These are phyloP conservation scores for Skeletonema costatum DNA, from an alignment of 108 stramenopile species.

Conservation along the genomic window DNA sequence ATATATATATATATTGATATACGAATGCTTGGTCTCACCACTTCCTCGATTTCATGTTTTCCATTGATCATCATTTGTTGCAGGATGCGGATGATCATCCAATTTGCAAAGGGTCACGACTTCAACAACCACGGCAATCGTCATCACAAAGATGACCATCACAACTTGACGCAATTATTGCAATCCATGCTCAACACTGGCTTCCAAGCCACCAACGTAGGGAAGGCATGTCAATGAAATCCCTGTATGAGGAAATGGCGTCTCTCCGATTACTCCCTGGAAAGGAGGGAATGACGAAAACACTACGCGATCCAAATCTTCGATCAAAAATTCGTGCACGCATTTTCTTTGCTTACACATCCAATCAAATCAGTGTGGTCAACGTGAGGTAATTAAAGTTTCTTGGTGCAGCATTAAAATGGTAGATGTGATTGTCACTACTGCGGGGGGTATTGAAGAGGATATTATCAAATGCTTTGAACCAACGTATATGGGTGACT, in stretches of 20 bases:
- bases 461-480: slow-evolving; percentile 99
- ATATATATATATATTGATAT: background rate
- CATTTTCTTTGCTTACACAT: slow-evolving; percentile 97
- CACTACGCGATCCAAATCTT: slow-evolving; percentile 53
- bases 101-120: slow-evolving; percentile 81
- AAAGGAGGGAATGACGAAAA: slow-evolving; percentile 86
- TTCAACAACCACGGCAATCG: slow-evolving; percentile 61
- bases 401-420: slow-evolving; percentile 93
- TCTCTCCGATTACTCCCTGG: slow-evolving; percentile 77
- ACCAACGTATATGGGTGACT: slow-evolving; percentile 97
- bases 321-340: slow-evolving; percentile 84
- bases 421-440: slow-evolving; percentile 97
- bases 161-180: slow-evolving; percentile 82
- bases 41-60: background rate
- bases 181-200: slow-evolving; percentile 84
- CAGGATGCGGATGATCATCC: slow-evolving; percentile 56
- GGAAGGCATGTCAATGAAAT: slow-evolving; percentile 94
- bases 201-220: slow-evolving; percentile 97
- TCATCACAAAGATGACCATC: slow-evolving; percentile 4
- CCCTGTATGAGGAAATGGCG: slow-evolving; percentile 94
- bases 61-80: background rate
- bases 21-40: background rate
- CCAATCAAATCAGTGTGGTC: slow-evolving; percentile 98
- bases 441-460: slow-evolving; percentile 99
- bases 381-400: slow-evolving; percentile 96